These are phyloP conservation scores for Usnea hakonensis DNA, from an alignment of 495 filamentous ascomycete genomes.

Conservation along the genomic window DNA sequence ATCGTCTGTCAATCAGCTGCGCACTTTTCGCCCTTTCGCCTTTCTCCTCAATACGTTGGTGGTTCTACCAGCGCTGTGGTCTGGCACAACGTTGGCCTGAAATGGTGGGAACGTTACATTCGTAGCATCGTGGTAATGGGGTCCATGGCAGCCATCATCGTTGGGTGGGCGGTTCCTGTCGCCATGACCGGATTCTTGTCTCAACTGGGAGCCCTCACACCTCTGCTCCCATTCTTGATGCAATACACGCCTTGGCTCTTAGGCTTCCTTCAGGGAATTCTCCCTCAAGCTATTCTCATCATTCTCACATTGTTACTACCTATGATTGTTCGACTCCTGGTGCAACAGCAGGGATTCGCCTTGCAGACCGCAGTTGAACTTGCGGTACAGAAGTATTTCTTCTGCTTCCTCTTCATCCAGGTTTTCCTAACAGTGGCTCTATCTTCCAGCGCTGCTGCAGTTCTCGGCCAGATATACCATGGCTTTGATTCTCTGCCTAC, in stretches of 20 bases:
- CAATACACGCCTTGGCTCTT: neutral
- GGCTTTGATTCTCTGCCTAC: slow-evolving; percentile 30
- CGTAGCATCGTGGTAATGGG: neutral
- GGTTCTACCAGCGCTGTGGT: neutral
- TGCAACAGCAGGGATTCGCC: neutral
- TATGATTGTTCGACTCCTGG: neutral
- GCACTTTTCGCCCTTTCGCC: neutral
- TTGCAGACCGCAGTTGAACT: slow-evolving; percentile 6
- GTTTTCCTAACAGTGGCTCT: slow-evolving; percentile 72
- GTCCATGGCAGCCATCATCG: neutral
- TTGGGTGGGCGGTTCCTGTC: slow-evolving; percentile 1
- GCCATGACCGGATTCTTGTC: slow-evolving; percentile 7
- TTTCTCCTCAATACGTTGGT: neutral
- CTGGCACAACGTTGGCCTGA: neutral
- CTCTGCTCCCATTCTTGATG: neutral
- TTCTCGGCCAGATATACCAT: slow-evolving; percentile 24
- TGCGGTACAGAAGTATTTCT: slow-evolving; percentile 63
- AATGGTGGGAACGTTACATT: neutral
- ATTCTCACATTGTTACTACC: neutral
- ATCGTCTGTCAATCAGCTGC: neutral
- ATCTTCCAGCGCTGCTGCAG: slow-evolving; percentile 39
- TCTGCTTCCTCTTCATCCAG: slow-evolving; percentile 70
- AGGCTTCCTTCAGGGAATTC: slow-evolving; percentile 1
- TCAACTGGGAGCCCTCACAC: neutral
- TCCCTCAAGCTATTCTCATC: slow-evolving; percentile 6